Conservation (phyloP, 2,329 filamentous ascomycete genomes). For the Claviceps citrina region DNA sequence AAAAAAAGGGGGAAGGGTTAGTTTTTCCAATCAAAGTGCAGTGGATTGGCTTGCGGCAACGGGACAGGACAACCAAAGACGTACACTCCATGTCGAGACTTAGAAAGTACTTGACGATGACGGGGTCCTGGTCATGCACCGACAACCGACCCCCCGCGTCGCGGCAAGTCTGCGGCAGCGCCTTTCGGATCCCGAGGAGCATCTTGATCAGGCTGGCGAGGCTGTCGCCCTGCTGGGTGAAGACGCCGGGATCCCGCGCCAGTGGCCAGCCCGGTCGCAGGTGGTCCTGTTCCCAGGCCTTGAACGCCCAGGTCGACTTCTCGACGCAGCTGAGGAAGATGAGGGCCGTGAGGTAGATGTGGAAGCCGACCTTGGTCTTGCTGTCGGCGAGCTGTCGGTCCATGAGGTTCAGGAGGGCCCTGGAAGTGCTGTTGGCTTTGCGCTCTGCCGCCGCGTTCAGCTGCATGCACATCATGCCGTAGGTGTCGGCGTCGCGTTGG, state of each 20-base stretch:
- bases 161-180: slow-evolving; percentile 37
- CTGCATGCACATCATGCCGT: slow-evolving; percentile 47
- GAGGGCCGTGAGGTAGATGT: slow-evolving; percentile 45
- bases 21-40: no score
- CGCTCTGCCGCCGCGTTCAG: slow-evolving; percentile 49
- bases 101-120: slow-evolving; percentile 37
- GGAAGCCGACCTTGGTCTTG: slow-evolving; percentile 43
- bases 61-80: no score
- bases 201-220: slow-evolving; percentile 44
- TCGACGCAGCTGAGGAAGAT: slow-evolving; percentile 51
- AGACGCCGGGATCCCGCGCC: slow-evolving; percentile 38
- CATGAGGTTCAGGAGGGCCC: slow-evolving; percentile 41
- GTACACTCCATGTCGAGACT: slow-evolving; percentile 41
- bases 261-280: slow-evolving; percentile 46
- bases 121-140: slow-evolving; percentile 30
- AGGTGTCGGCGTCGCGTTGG: slow-evolving; percentile 38
- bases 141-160: slow-evolving; percentile 33
- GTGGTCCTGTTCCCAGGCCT: slow-evolving; percentile 49
- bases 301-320: slow-evolving; percentile 54
- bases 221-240: slow-evolving; percentile 42
- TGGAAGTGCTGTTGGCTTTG: slow-evolving; percentile 44
- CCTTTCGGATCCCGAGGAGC: slow-evolving; percentile 44
- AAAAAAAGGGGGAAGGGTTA: neutral
- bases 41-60: no score
- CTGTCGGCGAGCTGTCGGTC: slow-evolving; percentile 46